These are phyloP conservation scores for Durusdinium trenchii DNA, from an alignment of 73 alveolate species.

Conservation along the genomic window DNA sequence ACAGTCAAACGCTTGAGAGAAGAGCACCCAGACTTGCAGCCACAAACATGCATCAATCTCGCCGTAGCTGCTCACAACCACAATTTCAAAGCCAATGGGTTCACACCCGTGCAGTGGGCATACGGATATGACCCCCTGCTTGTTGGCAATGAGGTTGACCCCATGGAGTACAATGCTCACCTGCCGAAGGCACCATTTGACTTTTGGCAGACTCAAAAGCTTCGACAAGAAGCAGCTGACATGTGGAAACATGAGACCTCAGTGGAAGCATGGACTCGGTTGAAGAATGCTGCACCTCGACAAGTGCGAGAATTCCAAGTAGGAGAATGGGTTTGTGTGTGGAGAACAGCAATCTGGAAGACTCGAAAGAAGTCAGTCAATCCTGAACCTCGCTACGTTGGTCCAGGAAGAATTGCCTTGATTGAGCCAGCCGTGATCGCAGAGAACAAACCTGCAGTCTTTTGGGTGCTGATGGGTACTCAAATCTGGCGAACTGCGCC, in stretches of 20 bases:
- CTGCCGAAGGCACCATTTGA: neutral
- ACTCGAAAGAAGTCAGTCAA: neutral
- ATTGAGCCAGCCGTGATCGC: neutral
- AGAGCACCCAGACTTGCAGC: neutral
- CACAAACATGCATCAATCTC: neutral
- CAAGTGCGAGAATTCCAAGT: neutral
- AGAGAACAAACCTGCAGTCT: neutral
- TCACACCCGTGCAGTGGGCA: slow-evolving; percentile 49
- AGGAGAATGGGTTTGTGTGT: slow-evolving; percentile 66
- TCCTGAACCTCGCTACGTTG: slow-evolving; percentile 12
- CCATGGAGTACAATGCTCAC: neutral
- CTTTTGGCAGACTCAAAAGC: neutral
- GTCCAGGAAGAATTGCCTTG: slow-evolving; percentile 36
- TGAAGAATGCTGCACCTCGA: neutral
- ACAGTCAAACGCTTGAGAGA: neutral
- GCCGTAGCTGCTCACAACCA: slow-evolving; percentile 33
- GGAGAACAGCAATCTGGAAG: slow-evolving; percentile 9
- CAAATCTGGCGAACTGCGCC: slow-evolving; percentile 26
- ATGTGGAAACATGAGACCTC: neutral
- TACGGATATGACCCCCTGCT: neutral
- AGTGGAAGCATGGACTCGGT: neutral
- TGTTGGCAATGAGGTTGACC: neutral
- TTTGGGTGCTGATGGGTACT: slow-evolving; percentile 39
- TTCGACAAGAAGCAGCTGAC: neutral
- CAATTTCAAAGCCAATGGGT: neutral